Base-by-base conservation (phyloP, 164 flowering plant species). In the Paratinospora sagittata region DNA sequence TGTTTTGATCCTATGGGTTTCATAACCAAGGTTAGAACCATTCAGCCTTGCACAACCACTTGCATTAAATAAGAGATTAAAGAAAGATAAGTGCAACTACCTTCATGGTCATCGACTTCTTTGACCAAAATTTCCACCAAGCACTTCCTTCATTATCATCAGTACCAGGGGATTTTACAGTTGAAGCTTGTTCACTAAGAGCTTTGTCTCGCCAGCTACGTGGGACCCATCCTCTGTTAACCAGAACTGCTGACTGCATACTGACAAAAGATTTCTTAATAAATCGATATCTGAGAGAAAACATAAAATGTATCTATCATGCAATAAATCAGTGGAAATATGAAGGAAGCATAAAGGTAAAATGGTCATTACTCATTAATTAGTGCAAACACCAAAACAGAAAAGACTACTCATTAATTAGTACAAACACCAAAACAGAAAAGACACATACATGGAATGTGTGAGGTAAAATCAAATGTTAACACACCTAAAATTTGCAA, bases 221-320 rank as follows among this genome's bases (percentile, higher is more conserved):
- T 34, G 98, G 98, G 23, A 88, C 96, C 98, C 99, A 96, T 75
- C 99, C 99, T 80, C 98, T 89, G 71, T 96, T 96, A 30, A 92
- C 93, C 62, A 96, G 81, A 79, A 92, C 74, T 33, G 96, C 87
- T 65, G 82, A 75, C 87, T 83, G 90, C 78, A 87, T 83, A 76
- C 99, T 92, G 89, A 75, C 72, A 81, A 81, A 74, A 64, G 45
- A 75, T 64, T 78, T 76, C 74, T 79, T 67, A 76, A 72, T 72
- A 74, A 74, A 71, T 73, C 34, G 60, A 34, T 45, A 68, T 58
- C 65, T 66, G 65, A 21, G 27, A n/a, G 10, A 24, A 58, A 23
- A 12, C 9, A 58, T 6, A 27, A 27, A 30, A 43, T 27, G 24
- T 23, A n/a, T 16, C 12, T 24, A 21, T 21, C n/a, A n/a, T 37